Conservation (phyloP, 805 yeast species). For the Diddensiella santjacobensis region DNA sequence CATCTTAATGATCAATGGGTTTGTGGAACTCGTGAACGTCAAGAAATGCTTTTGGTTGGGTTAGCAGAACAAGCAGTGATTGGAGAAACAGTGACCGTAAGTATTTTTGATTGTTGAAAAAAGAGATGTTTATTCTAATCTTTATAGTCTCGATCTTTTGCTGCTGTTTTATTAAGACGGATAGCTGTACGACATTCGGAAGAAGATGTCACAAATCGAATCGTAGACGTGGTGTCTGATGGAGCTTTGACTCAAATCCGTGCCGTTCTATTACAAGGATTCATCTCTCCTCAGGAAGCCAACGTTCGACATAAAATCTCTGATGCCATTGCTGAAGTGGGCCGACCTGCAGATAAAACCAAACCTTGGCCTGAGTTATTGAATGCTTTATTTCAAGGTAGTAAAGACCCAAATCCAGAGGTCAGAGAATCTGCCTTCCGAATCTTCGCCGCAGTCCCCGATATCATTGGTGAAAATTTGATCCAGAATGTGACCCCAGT, state of each 20-base stretch:
- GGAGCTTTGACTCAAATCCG: slow-evolving; percentile 62
- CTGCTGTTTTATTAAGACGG: slow-evolving; percentile 88
- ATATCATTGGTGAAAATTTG: slow-evolving; percentile 59
- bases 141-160: slow-evolving; percentile 46
- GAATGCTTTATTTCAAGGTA: slow-evolving; percentile 68
- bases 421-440: slow-evolving; percentile 90
- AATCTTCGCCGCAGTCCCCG: slow-evolving; percentile 81
- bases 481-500: slow-evolving; percentile 55
- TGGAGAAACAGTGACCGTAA: slow-evolving; percentile 40
- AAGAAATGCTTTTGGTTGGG: slow-evolving; percentile 68
- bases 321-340: slow-evolving; percentile 91
- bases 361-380: slow-evolving; percentile 76
- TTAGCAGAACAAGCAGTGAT: slow-evolving; percentile 73
- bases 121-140: not conserved
- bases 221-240: slow-evolving; percentile 64
- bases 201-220: slow-evolving; percentile 64
- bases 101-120: not conserved
- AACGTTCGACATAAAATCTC: slow-evolving; percentile 86
- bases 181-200: slow-evolving; percentile 52
- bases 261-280: slow-evolving; percentile 65
- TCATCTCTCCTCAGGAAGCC: slow-evolving; percentile 56
- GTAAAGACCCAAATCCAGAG: slow-evolving; percentile 51
- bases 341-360: slow-evolving; percentile 43
- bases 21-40: slow-evolving; percentile 45
- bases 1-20: slow-evolving; percentile 75